A percentile compares a stretch with the other conserved stretches of the same genome.
These are phyloP conservation scores for Nothomitra cinnamomea DNA, from an alignment of 2,329 filamentous ascomycete species.

Conservation along the genomic window DNA sequence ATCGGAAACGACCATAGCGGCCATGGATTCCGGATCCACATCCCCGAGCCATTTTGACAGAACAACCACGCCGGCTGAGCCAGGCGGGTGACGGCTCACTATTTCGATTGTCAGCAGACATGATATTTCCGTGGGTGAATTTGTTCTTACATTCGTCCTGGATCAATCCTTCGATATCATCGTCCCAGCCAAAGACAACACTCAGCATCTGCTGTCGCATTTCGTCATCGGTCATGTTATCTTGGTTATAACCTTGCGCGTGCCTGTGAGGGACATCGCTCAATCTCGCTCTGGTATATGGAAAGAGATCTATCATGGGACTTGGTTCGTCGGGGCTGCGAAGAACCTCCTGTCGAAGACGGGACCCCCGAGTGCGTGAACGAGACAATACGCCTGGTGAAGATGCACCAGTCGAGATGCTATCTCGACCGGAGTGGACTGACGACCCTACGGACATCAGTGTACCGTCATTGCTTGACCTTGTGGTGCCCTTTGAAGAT, in stretches of 20 bases:
- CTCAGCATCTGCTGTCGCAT: conserved; percentile 79
- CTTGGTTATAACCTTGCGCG: conserved; percentile 37
- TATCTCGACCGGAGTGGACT: conserved; percentile 19
- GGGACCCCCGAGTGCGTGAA: conserved; percentile 37
- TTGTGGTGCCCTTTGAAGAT: conserved; percentile 25
- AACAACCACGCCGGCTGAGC: conserved; percentile 64
- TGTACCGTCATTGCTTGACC: conserved; percentile 21
- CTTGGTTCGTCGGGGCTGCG: conserved; percentile 55
- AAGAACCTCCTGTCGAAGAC: conserved; percentile 63
- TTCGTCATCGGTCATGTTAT: conserved; percentile 44
- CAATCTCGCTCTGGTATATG: conserved; percentile 63
- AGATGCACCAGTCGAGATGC: conserved; percentile 25
- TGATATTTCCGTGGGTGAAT: background rate
- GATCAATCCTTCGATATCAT: conserved; percentile 64
- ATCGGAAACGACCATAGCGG: conserved; percentile 54
- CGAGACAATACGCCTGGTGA: conserved; percentile 29
- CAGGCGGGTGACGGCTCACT: conserved; percentile 52
- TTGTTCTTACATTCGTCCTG: conserved; percentile 51
- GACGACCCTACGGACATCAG: conserved; percentile 22
- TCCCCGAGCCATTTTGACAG: conserved; percentile 88
- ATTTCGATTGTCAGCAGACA: conserved; percentile 8
- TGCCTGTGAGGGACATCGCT: conserved; percentile 54
- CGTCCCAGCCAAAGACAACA: conserved; percentile 89
- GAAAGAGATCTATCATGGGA: conserved; percentile 64
- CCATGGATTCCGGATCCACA: conserved; percentile 63